These are phyloP conservation scores for Ophiostoma populinum DNA, from an alignment of 2,329 filamentous ascomycete species.

Conservation along the genomic window DNA sequence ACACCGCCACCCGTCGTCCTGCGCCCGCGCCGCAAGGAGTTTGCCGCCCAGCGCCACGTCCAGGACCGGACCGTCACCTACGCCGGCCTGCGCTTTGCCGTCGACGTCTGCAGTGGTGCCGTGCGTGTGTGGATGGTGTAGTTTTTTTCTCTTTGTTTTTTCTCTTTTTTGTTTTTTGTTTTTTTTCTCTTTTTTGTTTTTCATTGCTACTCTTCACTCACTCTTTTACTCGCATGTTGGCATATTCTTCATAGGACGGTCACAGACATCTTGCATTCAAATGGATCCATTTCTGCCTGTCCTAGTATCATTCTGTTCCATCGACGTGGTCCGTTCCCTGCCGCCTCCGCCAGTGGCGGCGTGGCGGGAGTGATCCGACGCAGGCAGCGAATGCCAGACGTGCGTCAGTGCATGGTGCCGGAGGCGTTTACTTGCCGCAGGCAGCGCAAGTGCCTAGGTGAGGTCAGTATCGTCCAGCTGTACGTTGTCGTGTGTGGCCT, in stretches of 20 bases:
- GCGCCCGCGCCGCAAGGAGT: neutral
- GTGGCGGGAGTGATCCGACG: neutral
- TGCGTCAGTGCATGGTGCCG: neutral
- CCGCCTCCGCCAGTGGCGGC: too few species aligned
- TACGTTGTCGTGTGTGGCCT: too few species aligned
- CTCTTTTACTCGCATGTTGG: too few species aligned
- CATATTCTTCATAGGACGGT: too few species aligned
- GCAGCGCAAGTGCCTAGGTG: conserved; percentile 18
- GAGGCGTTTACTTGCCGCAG: conserved; percentile 19
- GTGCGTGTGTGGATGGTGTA: conserved; percentile 7
- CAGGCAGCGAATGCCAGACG: neutral
- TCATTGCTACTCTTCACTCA: neutral
- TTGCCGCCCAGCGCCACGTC: conserved; percentile 3
- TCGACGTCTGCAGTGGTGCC: conserved; percentile 8
- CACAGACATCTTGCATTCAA: too few species aligned
- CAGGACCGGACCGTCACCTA: neutral
- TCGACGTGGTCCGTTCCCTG: too few species aligned
- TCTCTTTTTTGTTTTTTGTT: neutral
- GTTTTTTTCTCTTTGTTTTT: conserved; percentile 2
- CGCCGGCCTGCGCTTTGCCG: conserved; percentile 7
- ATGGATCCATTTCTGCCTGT: too few species aligned
- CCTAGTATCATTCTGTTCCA: too few species aligned
- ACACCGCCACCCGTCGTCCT: neutral
- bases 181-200: neutral
- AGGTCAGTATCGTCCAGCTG: neutral